Base-by-base conservation (phyloP, 2,329 filamentous ascomycete species). In the Lachnum nothofagi region DNA sequence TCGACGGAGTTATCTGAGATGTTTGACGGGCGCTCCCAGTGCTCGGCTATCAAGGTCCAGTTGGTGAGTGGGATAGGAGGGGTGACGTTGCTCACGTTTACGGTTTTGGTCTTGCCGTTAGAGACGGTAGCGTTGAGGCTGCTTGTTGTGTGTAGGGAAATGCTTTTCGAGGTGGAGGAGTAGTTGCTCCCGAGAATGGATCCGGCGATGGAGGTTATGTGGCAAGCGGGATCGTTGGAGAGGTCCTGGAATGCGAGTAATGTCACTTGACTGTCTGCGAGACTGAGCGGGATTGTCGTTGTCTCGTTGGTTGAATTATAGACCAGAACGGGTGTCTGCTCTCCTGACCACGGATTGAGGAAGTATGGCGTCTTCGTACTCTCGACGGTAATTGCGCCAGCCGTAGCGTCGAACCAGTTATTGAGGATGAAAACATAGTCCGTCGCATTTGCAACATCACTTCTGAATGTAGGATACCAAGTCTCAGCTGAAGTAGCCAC, bases 331-430 rank as follows among this genome's bases (percentile, higher is more conserved):
- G 64, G 65, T 3, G 48, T 64, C 22, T 60, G 45, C 4, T 60
- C 55, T 6, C 72, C 72, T 1, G 69, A 71, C 68, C 70, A 76
- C 3, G 70, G 67, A 54, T 75, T 61, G 44, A 68, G 67, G 24
- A 62, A 25, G 51, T 67, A 70, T 3, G 71, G 70, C 5, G 52
- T 58, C 20, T 60, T 63, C 14, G 56, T 65, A 10, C 53, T 61
- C 16, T 55, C 51, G 33, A 70, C 65, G 1, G 52, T 55, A 25
- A 70, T 55, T 8, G 42, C 54, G 4, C 65, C 65, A 45, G 12
- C 25, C 6, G 52, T 33, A 27, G 50, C 42, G 1, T 52, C 58
- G 34, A 51, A 22, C 12, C 58, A 63, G 48, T 72, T 68, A 48
- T 70, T 70, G 60, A 69, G 72, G 8, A 75, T 44, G 47, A 61